Conservation (phyloP, 805 yeast genomes). For the Starmerella stigmatis region DNA sequence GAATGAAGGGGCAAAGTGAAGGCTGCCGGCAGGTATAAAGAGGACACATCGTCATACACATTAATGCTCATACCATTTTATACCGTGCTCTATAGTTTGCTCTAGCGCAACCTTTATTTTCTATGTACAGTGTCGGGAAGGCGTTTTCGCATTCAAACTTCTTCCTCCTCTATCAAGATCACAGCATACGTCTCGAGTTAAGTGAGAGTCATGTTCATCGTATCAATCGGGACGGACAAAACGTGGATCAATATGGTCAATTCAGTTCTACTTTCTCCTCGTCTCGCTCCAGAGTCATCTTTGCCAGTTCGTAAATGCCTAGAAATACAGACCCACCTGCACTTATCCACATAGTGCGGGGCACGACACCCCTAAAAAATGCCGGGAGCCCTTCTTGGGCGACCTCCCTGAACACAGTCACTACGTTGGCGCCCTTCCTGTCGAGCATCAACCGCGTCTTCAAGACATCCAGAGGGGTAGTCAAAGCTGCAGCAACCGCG, state of each 20-base stretch:
- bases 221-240: too few species aligned
- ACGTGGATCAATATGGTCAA: too few species aligned
- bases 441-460: conserved; percentile 86
- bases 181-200: too few species aligned
- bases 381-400: conserved; percentile 56
- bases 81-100: too few species aligned
- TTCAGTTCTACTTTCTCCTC: not conserved
- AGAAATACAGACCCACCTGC: conserved; percentile 97
- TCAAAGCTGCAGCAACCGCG: conserved; percentile 85
- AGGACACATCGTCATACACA: too few species aligned
- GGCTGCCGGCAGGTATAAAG: too few species aligned
- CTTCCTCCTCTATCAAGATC: too few species aligned
- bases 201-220: too few species aligned
- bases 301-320: conserved; percentile 67
- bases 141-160: too few species aligned
- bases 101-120: too few species aligned
- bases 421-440: conserved; percentile 28
- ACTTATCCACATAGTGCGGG: conserved; percentile 94
- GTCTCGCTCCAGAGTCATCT: not conserved
- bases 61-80: too few species aligned
- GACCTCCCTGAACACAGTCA: conserved; percentile 46
- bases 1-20: too few species aligned
- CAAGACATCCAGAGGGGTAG: conserved; percentile 89
- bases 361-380: conserved; percentile 79
- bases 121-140: not conserved